phyloP scores from a whole-genome alignment of 192 early-diverging fungal genomes.

The Mortierella antarctica region DNA sequence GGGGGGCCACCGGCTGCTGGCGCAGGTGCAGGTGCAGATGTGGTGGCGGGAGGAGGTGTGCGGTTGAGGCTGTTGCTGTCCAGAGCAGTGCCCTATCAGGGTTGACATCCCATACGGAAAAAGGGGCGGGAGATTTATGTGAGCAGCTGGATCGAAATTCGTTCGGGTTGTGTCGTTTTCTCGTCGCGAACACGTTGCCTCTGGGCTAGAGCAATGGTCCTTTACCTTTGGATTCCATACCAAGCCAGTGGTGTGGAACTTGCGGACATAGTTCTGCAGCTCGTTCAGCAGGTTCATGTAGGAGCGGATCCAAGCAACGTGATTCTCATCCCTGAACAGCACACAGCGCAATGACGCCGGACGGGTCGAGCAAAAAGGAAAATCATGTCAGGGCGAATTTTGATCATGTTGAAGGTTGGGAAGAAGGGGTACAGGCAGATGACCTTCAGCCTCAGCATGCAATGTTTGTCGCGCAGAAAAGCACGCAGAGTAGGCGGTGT shows the following conservation, averaged over 20 bases:
- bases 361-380: neutral
- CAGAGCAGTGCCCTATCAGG: slow-evolving; percentile 29
- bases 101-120: neutral
- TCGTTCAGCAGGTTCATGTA: slow-evolving; percentile 77
- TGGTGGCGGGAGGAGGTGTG: slow-evolving; percentile 50
- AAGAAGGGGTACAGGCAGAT: too few species aligned
- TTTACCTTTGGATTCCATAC: slow-evolving; percentile 87
- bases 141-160: too few species aligned
- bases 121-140: neutral
- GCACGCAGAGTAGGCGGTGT: neutral
- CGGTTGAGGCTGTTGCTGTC: slow-evolving; percentile 39
- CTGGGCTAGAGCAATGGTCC: neutral
- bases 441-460: neutral
- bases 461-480: neutral
- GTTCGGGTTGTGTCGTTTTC: too few species aligned
- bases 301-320: slow-evolving; percentile 88
- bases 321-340: slow-evolving; percentile 70
- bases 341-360: neutral
- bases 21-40: slow-evolving; percentile 55
- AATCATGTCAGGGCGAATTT: neutral
- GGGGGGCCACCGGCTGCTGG: slow-evolving; percentile 59
- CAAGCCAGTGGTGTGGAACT: slow-evolving; percentile 88
- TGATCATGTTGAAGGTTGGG: too few species aligned
- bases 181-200: neutral
- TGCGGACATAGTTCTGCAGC: slow-evolving; percentile 88